Conservation (phyloP, 2,329 filamentous ascomycete species). For the Dothideomycetes sp. region DNA sequence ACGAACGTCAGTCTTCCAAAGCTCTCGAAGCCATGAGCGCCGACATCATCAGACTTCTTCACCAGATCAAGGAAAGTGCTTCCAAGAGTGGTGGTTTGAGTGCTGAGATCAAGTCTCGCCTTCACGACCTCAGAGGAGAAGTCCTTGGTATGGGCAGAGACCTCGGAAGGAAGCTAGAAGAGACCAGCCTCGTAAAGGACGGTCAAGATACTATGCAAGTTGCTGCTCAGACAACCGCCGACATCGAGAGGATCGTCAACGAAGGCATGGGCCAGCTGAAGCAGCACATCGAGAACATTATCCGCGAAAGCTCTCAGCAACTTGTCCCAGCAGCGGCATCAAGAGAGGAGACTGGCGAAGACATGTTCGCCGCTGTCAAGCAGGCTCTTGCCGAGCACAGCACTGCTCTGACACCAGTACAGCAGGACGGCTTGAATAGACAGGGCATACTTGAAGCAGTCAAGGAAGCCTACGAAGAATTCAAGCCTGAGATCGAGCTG, state of each 20-base stretch:
- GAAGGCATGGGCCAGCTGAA: constrained; percentile 73
- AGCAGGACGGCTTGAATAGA: constrained; percentile 28
- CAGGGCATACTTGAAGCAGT: constrained; percentile 83
- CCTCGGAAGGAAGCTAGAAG: constrained; percentile 72
- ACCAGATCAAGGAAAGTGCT: constrained; percentile 83
- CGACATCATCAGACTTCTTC: constrained; percentile 72
- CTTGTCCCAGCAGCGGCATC: constrained; percentile 5
- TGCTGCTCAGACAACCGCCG: constrained; percentile 44
- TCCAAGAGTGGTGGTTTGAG: constrained; percentile 79
- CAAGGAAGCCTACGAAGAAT: constrained; percentile 83
- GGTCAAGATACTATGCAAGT: constrained; percentile 30
- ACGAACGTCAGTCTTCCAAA: constrained; percentile 19
- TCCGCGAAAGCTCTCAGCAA: constrained; percentile 59
- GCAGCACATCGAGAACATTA: constrained; percentile 68
- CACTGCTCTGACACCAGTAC: constrained; percentile 24
- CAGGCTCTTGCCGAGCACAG: constrained; percentile 59
- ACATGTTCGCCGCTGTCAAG: constrained; percentile 77
- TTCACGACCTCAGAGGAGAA: constrained; percentile 81
- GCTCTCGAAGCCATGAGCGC: constrained; percentile 51
- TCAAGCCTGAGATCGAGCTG: constrained; percentile 85
- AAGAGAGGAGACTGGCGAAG: constrained; percentile 46
- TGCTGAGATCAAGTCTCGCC: constrained; percentile 81
- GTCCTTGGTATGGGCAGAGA: constrained; percentile 92
- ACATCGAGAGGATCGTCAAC: constrained; percentile 67
- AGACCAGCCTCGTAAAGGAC: constrained; percentile 17